phyloP scores from a whole-genome alignment of 2,329 filamentous ascomycete genomes.

The Cryphonectria japonica region DNA sequence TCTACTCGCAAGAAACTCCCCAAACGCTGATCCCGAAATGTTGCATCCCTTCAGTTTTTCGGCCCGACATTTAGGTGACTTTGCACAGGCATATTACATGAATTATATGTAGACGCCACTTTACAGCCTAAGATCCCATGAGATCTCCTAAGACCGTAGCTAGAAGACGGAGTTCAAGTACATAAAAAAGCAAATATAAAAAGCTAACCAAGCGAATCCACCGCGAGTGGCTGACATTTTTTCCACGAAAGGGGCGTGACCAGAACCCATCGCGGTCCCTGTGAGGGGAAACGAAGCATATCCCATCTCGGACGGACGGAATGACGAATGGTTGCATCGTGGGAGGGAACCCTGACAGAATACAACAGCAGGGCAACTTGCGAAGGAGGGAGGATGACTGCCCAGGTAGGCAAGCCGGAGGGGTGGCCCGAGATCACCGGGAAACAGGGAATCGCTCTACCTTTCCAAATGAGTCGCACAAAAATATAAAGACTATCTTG shows the following conservation, averaged over 20 bases:
- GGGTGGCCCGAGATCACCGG: not conserved
- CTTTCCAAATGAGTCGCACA: not conserved
- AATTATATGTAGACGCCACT: not conserved
- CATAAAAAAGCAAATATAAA: too few species aligned
- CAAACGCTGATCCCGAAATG: not conserved
- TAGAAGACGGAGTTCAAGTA: not conserved
- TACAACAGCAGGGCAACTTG: not conserved
- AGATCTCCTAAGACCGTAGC: not conserved
- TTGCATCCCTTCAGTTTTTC: not conserved
- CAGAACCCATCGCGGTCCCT: not conserved
- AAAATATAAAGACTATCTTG: not conserved
- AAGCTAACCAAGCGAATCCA: not conserved
- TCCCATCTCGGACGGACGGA: not conserved
- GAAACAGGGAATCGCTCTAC: not conserved
- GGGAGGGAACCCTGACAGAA: not conserved
- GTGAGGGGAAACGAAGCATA: not conserved
- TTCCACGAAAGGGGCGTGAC: not conserved
- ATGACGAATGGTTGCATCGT: not conserved
- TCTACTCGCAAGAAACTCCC: too few species aligned
- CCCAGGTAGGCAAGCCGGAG: not conserved
- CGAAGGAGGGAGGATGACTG: not conserved
- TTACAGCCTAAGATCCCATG: not conserved
- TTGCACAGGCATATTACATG: not conserved
- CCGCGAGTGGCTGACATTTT: not conserved
- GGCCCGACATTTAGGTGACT: not conserved